Conservation (phyloP, 805 yeast species). For the Schwanniomyces pseudopolymorphus region DNA sequence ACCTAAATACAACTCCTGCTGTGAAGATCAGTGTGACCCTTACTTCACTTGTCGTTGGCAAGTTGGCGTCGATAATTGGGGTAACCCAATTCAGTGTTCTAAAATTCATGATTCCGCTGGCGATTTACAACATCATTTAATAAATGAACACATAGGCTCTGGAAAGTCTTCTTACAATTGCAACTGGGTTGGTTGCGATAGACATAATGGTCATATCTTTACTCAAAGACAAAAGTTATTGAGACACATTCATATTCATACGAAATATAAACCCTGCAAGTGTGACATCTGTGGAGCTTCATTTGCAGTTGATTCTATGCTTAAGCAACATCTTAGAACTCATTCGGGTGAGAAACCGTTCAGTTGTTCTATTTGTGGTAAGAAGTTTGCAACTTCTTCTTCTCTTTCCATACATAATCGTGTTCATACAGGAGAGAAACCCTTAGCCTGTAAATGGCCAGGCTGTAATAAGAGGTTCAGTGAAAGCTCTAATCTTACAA, state of each 20-base stretch:
- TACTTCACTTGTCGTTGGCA: conserved; percentile 49
- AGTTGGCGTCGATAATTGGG: conserved; percentile 24
- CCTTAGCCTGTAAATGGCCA: conserved; percentile 73
- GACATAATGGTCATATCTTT: conserved; percentile 59
- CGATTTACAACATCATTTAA: conserved; percentile 70
- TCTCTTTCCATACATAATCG: conserved; percentile 81
- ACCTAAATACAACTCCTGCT: conserved; percentile 19
- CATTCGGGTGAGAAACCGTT: conserved; percentile 93
- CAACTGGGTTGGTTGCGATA: conserved; percentile 74
- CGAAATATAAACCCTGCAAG: conserved; percentile 75
- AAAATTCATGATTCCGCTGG: conserved; percentile 50
- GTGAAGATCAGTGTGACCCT: conserved; percentile 15
- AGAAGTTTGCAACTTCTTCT: conserved; percentile 77
- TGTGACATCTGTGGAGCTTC: conserved; percentile 68
- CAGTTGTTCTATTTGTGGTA: conserved; percentile 69
- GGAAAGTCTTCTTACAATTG: conserved; percentile 73
- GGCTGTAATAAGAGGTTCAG: conserved; percentile 84
- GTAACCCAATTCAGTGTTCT: conserved; percentile 48
- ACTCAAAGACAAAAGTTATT: conserved; percentile 81
- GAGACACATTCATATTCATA: conserved; percentile 86
- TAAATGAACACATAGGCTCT: conserved; percentile 65
- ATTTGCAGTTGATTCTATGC: conserved; percentile 76
- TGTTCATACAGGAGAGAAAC: conserved; percentile 89
- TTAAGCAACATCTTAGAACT: conserved; percentile 76
- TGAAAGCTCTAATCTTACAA: conserved; percentile 84